Evolutionary conservation across 805 yeast species (phyloP), one percentile per base, ranked within the genome.

Genomic region (Komagataella pseudopastoris): DNA sequence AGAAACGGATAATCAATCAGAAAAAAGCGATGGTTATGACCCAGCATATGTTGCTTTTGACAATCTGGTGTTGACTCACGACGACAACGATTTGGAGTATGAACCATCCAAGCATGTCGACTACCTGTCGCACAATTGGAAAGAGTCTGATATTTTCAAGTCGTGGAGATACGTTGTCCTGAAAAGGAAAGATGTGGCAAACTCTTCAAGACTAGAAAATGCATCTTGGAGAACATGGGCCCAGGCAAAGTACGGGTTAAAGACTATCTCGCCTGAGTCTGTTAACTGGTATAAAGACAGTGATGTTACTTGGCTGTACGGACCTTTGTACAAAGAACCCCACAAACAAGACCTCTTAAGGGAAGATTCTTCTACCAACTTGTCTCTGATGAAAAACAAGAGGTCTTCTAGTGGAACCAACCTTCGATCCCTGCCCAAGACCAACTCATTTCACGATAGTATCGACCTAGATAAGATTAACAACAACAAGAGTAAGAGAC

Each of bases 141-240:
- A 88, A 59, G 98, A 90, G 56, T 70, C 81, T 4, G 99, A 93
- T 63, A 87, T 93, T 30, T 87, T 95, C 10, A 87, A 87, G 56
- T 88, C 96, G 30, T 93, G 99, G 99, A 76, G 96, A 57, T 93
- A 93, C 63, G 85, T 93, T 52, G 89, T 88, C 46, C 68, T 80
- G 55, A 81, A 85, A 58, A 77, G 95, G 48, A 86, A 86, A 55
- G 91, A 87, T 61, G 85, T 87, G 54, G 95, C 96, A 45, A 81
- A 80, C 36, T 80, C 80, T 57, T 95, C 86, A 30, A 68, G 95
- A 49, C 70, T 86, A 49, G 91, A 86, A 63, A 86, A 86, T 60
- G 95, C 96, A 12, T 77, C 88, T 30, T 93, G 98, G 97, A 77
- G 99, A 64, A 88, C 96, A 20, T 91, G 98, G 98, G 90, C 96